phyloP scores from a whole-genome alignment of 257 asterid genomes.

The Forsythia suspensa region DNA sequence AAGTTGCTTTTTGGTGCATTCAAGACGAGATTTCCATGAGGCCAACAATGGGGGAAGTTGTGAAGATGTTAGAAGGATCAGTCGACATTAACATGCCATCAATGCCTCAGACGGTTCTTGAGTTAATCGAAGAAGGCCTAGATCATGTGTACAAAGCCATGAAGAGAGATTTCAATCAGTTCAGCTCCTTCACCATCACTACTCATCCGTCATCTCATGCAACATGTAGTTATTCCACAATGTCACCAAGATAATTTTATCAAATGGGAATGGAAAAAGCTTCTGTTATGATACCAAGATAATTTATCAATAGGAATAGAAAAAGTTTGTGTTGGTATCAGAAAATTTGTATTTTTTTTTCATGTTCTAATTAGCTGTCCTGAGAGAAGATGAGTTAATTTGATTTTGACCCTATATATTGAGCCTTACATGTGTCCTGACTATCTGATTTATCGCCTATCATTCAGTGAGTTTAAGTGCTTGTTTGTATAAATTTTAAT shows the following conservation, averaged over 20 bases:
- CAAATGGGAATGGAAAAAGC: not conserved
- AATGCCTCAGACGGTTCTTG: slow-evolving; percentile 82
- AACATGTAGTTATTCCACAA: slow-evolving; percentile 77
- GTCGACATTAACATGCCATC: slow-evolving; percentile 63
- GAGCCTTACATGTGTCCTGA: no score
- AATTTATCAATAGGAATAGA: not conserved
- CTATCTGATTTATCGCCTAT: no score
- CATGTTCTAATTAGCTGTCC: not conserved
- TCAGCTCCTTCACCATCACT: slow-evolving; percentile 64
- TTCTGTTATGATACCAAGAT: slow-evolving; percentile 10
- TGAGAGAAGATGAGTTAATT: not conserved
- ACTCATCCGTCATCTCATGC: slow-evolving; percentile 73
- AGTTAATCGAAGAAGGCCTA: slow-evolving; percentile 82
- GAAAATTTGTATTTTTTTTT: not conserved
- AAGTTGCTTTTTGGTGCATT: slow-evolving; percentile 85
- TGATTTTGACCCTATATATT: not conserved
- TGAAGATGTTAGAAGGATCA: slow-evolving; percentile 85
- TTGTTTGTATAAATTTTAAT: no score
- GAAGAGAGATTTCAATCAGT: slow-evolving; percentile 78
- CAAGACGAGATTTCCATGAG: slow-evolving; percentile 75
- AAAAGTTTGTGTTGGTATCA: slow-evolving; percentile 9
- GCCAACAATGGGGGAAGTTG: slow-evolving; percentile 91
- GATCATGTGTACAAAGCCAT: slow-evolving; percentile 82
- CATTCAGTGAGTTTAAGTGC: no score
- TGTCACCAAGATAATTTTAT: slow-evolving; percentile 77